These are phyloP conservation scores for Fomitiporia mediterranea DNA, from an alignment of 1,284 basidiomycete species.

Conservation along the genomic window DNA sequence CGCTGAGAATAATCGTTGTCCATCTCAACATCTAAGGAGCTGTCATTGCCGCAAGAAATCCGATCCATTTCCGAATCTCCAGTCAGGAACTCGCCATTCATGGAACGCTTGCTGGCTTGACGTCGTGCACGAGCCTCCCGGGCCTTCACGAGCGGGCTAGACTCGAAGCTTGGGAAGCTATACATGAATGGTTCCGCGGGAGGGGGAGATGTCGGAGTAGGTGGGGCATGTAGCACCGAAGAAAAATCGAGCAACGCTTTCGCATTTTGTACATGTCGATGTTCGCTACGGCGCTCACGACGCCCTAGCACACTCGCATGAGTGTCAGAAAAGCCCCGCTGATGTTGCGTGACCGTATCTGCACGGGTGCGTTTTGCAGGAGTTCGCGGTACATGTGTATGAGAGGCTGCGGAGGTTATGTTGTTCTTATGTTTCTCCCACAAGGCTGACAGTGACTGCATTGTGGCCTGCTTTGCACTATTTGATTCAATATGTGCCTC, in stretches of 20 bases:
- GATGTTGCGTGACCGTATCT: slow-evolving; percentile 10
- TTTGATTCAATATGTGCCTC: slow-evolving; percentile 1
- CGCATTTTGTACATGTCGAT: slow-evolving; percentile 8
- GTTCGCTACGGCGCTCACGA: slow-evolving; percentile 2
- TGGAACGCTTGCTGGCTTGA: neutral
- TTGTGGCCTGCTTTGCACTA: slow-evolving; percentile 1
- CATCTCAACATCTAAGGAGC: neutral
- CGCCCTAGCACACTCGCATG: neutral
- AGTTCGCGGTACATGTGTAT: neutral
- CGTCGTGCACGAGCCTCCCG: slow-evolving; percentile 13
- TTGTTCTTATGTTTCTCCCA: slow-evolving; percentile 13
- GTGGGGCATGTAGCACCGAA: slow-evolving; percentile 1
- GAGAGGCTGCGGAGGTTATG: neutral
- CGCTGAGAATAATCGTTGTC: neutral
- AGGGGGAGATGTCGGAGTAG: slow-evolving; percentile 2
- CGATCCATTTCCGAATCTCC: neutral
- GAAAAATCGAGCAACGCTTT: slow-evolving; percentile 17
- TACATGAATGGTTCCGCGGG: slow-evolving; percentile 18
- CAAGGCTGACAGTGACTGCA: slow-evolving; percentile 14
- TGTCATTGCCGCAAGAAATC: neutral
- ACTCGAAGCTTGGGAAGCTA: slow-evolving; percentile 16
- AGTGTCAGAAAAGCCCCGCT: slow-evolving; percentile 11
- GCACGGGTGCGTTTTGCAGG: neutral
- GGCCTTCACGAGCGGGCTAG: slow-evolving; percentile 16
- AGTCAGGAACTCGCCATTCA: neutral